phyloP scores from a whole-genome alignment of 1,284 basidiomycete genomes.

The Volvariella volvacea region DNA sequence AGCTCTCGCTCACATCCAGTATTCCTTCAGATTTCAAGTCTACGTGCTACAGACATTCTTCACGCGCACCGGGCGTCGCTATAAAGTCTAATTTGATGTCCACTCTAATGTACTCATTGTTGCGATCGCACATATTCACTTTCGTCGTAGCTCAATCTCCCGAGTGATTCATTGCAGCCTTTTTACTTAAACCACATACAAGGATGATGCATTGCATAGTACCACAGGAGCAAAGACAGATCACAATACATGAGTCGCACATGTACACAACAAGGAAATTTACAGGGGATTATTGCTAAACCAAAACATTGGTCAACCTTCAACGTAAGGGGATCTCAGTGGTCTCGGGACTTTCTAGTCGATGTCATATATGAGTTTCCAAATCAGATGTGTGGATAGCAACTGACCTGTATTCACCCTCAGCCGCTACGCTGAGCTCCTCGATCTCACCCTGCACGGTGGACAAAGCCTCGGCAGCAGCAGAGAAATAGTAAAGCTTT shows the following conservation, averaged over 20 bases:
- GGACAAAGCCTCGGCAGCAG: slow-evolving; percentile 81
- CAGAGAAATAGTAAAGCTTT: slow-evolving; percentile 78
- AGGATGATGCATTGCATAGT: too few species aligned
- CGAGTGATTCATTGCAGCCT: too few species aligned
- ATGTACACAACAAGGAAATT: background rate
- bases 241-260: background rate
- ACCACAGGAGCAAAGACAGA: too few species aligned
- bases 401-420: slow-evolving; percentile 82
- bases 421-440: slow-evolving; percentile 82
- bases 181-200: too few species aligned
- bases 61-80: slow-evolving; percentile 77
- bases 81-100: slow-evolving; percentile 61
- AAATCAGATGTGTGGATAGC: slow-evolving; percentile 2
- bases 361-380: slow-evolving; percentile 5
- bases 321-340: slow-evolving; percentile 36
- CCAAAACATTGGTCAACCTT: too few species aligned
- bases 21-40: slow-evolving; percentile 63
- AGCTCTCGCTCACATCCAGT: slow-evolving; percentile 7
- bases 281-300: too few species aligned
- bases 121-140: slow-evolving; percentile 2
- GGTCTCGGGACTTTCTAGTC: slow-evolving; percentile 73
- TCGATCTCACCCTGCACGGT: slow-evolving; percentile 86
- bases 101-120: slow-evolving; percentile 5
- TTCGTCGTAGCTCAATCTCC: too few species aligned
- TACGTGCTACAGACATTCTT: slow-evolving; percentile 93